Evolutionary conservation across 257 asterid species (phyloP).

Genomic region (Nicotiana attenuata): DNA sequence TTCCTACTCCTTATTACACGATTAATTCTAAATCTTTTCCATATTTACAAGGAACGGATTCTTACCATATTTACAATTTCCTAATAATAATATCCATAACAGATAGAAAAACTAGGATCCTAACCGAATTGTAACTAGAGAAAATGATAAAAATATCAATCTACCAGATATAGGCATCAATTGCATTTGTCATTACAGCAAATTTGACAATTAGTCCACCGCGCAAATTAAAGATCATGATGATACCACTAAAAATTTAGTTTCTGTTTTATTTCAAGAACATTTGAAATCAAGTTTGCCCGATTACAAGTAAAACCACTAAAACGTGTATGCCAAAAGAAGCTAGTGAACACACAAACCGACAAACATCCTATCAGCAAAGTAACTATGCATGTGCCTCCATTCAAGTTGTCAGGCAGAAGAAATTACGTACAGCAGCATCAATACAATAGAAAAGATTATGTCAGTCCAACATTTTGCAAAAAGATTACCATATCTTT

Average conservation of each 20-base stretch:
- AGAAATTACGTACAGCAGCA: not conserved
- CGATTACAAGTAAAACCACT: not conserved
- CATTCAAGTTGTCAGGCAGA: not conserved
- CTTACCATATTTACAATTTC: too few relatives aligned
- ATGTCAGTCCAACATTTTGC: not conserved
- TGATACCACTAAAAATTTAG: not conserved
- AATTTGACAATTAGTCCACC: not conserved
- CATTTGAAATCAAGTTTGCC: not conserved
- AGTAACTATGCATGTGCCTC: not conserved
- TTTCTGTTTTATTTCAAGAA: too few relatives aligned
- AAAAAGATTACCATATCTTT: slow-evolving; percentile 57
- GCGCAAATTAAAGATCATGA: not conserved
- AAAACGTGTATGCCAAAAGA: not conserved
- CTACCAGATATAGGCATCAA: not conserved
- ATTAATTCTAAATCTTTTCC: too few relatives aligned
- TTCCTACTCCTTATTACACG: too few relatives aligned
- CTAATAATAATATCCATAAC: too few relatives aligned
- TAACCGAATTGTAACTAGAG: not conserved
- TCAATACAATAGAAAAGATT: not conserved
- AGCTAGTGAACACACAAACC: not conserved
- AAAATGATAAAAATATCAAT: too few relatives aligned
- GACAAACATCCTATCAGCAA: not conserved
- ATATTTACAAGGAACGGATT: too few relatives aligned
- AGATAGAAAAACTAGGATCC: not conserved
- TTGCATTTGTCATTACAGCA: not conserved